Evolutionary conservation across 139 green algal species (phyloP).

Genomic region (Limnomonas spitsbergensis): DNA sequence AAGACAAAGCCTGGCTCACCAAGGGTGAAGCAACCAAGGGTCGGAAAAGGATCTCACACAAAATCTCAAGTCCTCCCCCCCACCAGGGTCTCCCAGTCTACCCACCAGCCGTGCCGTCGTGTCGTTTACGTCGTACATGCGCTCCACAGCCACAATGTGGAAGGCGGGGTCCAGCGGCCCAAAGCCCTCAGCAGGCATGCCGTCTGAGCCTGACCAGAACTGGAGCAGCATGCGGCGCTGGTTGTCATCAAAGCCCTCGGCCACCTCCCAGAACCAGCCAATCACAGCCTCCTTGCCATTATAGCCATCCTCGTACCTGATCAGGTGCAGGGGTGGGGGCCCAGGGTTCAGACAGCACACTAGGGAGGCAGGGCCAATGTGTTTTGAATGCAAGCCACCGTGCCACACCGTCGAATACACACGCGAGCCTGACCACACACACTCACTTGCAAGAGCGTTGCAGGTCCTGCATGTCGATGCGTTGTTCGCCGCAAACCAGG

Average conservation of each 20-base stretch:
- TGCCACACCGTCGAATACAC: too few species aligned
- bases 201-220: constrained; percentile 60
- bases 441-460: constrained; percentile 46
- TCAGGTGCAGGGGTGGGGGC: background rate
- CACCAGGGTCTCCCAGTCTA: too few species aligned
- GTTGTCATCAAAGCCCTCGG: constrained; percentile 50
- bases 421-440: too few species aligned
- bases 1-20: too few species aligned
- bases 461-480: constrained; percentile 46
- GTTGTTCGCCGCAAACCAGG: constrained; percentile 61
- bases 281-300: constrained; percentile 58
- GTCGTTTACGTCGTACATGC: constrained; percentile 58
- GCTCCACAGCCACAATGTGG: constrained; percentile 57
- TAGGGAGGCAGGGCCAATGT: too few species aligned
- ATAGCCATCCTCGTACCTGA: constrained; percentile 65
- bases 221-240: constrained; percentile 57
- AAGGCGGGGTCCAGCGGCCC: constrained; percentile 56
- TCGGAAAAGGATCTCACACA: background rate
- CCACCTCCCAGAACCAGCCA: constrained; percentile 59
- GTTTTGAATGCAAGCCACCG: too few species aligned
- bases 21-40: too few species aligned
- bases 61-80: too few species aligned
- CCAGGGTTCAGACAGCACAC: too few species aligned
- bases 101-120: constrained; percentile 46
- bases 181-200: constrained; percentile 63